Evolutionary conservation across 1,139 yeast species (phyloP).

Genomic region (Yamadazyma mexicana): DNA sequence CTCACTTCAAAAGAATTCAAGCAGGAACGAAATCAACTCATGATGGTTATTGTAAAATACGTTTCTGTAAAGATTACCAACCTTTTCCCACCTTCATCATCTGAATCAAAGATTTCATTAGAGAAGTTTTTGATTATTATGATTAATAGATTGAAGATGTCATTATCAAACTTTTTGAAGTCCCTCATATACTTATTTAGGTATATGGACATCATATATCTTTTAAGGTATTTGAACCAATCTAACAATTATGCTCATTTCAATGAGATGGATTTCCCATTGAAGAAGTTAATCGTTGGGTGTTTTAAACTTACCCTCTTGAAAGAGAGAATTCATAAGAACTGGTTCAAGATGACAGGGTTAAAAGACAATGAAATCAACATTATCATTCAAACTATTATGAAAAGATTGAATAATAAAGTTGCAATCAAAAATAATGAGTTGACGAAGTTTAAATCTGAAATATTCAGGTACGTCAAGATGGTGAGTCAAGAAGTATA

Average conservation of each 20-base stretch:
- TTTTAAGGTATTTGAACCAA: constrained; percentile 48
- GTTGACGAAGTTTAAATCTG: constrained; percentile 38
- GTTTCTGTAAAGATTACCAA: constrained; percentile 46
- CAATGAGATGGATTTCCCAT: constrained; percentile 47
- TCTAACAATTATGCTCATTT: constrained; percentile 46
- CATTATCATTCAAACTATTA: constrained; percentile 36
- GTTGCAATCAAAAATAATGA: constrained; percentile 41
- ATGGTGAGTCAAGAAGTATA: constrained; percentile 10
- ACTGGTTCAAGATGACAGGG: constrained; percentile 43
- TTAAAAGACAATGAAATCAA: constrained; percentile 39
- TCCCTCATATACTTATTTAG: constrained; percentile 47
- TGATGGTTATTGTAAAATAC: constrained; percentile 47
- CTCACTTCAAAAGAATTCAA: constrained; percentile 41
- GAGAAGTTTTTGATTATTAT: constrained; percentile 43
- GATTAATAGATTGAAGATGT: constrained; percentile 38
- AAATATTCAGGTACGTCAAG: constrained; percentile 45
- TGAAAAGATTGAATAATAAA: constrained; percentile 46
- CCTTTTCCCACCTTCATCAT: constrained; percentile 44
- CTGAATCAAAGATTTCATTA: constrained; percentile 37
- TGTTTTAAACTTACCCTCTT: constrained; percentile 44
- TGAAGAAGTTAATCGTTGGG: constrained; percentile 45
- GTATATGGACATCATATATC: constrained; percentile 50
- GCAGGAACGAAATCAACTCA: constrained; percentile 31
- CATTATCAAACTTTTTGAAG: constrained; percentile 40
- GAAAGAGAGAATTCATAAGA: constrained; percentile 26